Base-by-base conservation (phyloP, 768 basidiomycete genomes). In the Xerocomellus amylosporus region DNA sequence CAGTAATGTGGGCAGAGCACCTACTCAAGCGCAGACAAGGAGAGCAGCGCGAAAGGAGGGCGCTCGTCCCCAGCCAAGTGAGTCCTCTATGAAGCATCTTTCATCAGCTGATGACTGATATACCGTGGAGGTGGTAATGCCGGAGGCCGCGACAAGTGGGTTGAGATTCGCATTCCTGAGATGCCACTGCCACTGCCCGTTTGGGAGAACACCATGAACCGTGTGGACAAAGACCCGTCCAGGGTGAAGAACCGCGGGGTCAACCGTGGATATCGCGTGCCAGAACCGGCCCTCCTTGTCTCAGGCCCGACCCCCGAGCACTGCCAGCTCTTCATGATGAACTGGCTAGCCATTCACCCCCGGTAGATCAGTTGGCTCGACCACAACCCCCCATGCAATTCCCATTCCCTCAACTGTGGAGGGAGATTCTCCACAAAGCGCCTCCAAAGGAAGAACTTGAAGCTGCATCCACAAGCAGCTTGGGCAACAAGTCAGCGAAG, bases 301-400 rank as follows among this genome's bases (percentile, higher is more conserved):
- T 22, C 28, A 3, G 9, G 38, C 2, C 26, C 33, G 8, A 20
- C 19, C 4, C 48, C 39, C 7, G 22, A 44, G 19, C 14, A 14
- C 7, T 46, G 34, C 24, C 40, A 54, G 19, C 34, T 42, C 1
- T 61, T 42, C 5, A 22, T 61, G 5, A 43, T 12, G 1, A 59
- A 61, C 37, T 61, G 60, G 60, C 47, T 59, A 3, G 42, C 58
- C 15, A 17, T 49, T 30, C 17, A 17, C 12, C 34, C 24, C 1
- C 30, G 36, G 5, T 61, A 54, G 60, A 38, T 58, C 10, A 47
- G 31, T 9, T 17, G 10, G 5, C 37, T 59, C 6, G 6, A 36
- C 15, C 34, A 36, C 6, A 6, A 36, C 15, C 34, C 34, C 34
- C 26, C 4, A 26, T 8, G 5, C 24, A 26, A 7, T 4, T 8